Evolutionary conservation across 352 stramenopile genomes (phyloP), one percentile per base, ranked within the genome.

Genomic region (Aphanomyces astaci): DNA sequence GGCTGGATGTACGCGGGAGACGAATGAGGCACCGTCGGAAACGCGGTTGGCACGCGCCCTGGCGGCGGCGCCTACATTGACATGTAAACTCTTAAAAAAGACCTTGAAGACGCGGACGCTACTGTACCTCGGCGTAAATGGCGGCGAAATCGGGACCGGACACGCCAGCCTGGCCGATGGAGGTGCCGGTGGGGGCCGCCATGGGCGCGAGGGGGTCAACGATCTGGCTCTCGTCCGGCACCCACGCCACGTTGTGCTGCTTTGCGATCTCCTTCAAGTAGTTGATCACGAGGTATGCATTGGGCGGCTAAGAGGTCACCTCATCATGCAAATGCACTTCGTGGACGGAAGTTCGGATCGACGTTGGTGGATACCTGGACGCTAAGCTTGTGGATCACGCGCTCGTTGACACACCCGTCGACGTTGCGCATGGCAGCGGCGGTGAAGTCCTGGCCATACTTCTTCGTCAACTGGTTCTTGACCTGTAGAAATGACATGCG

Each of bases 211-310:
- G 72, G 19, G 84, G 84, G 64, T 96, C 84, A 4, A 78, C 70
- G 67, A 96, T 86, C 59, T 78, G 75, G 0, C 74, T 64, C 70
- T 96, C 83, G 17, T 90, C 78, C 3, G 90, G 90, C 31, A 95
- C 90, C 92, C 94, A 98, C 51, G 95, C 75, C n/a, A 98, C 89
- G 13, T 96, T 88, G 73, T 96, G 96, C 71, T 98, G 87, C 65
- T 97, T 96, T 5, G 92, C 91, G 73, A 98, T 98, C 71, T 95
- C 90, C 52, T 98, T 97, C 79, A 98, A 89, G 80, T 98, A 98
- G 25, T 94, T 97, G 30, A 98, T 87, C 22, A 98, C 94, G 9
- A 98, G 70, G 62, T 96, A 98, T 5, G 92, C 93, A 51, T 88
- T 95, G 0, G 95, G 95, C n/a, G 94, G 95, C 75, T 91, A 67